Conservation (phyloP, 345 rosid genomes). For the Barbarea vulgaris region DNA sequence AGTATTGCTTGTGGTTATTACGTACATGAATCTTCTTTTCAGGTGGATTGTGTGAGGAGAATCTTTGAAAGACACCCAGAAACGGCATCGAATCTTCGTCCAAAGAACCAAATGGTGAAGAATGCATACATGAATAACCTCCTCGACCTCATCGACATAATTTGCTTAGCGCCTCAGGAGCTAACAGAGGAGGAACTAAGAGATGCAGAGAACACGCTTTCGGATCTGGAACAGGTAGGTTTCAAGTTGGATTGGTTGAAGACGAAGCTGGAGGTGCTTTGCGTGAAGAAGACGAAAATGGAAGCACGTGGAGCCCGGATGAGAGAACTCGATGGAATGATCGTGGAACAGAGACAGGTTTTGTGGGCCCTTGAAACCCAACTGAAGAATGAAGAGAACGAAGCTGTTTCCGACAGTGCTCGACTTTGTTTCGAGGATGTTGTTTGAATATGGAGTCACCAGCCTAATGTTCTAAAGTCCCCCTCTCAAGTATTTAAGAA, state of each 20-base stretch:
- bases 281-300: constrained; percentile 39
- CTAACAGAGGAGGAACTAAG: constrained; percentile 35
- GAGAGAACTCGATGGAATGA: constrained; percentile 38
- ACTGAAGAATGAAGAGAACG: constrained; percentile 38
- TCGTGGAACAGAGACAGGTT: constrained; percentile 21
- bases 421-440: constrained; percentile 40
- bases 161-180: constrained; percentile 39
- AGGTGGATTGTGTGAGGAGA: constrained; percentile 36
- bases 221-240: constrained; percentile 36
- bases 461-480: constrained; percentile 5
- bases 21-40: constrained; percentile 9
- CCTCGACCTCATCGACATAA: constrained; percentile 32
- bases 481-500: neutral
- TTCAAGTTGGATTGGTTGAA: constrained; percentile 42
- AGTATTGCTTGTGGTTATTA: neutral
- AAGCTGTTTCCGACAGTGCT: constrained; percentile 31
- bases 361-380: constrained; percentile 31
- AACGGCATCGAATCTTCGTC: constrained; percentile 29
- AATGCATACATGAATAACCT: constrained; percentile 38
- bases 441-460: constrained; percentile 23
- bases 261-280: constrained; percentile 30
- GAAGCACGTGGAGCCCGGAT: constrained; percentile 31
- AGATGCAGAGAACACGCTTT: constrained; percentile 26
- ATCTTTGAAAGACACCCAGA: constrained; percentile 43
- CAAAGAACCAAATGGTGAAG: constrained; percentile 31